Base-by-base conservation (phyloP, 768 basidiomycete species). In the Podaxis pistillaris region DNA sequence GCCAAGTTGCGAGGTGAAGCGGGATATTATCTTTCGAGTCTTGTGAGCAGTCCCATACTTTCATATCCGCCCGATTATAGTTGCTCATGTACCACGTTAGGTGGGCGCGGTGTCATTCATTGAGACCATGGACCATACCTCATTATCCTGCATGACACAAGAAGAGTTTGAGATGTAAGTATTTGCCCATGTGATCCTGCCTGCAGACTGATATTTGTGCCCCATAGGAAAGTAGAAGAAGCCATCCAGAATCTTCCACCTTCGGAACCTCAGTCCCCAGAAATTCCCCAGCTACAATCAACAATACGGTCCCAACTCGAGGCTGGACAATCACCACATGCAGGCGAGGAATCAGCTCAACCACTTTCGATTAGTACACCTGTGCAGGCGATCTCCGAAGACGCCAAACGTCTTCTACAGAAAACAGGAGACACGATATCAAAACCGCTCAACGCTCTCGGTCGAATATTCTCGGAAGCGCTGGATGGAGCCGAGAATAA, bases 81-180 rank as follows among this genome's bases (percentile, higher is more conserved):
- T 11, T 57, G 13, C 19, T 9, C 28, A 47, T 49, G 55, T 58
- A 26, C 11, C 37, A 19, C 3, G 4, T 7, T 65, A 98, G 94
- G 96, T 91, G 86, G 97, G 94, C 3, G 94, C 97, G 1, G 93
- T 98, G 38, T 92, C 93, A 1, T 99, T 98, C 72, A 95, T 99
- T 65, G 97, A 99, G 75, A 93, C 94, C 0, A 95, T 99, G 93
- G 97, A 98, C 72, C 92, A 96, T 63, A 90, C 94, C 0, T 91
- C 92, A 7, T 77, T 99, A 47, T 96, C 94, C n/a, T 89, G 92
- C 68, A 98, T 98, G 64, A 86, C 91, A 0, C 91, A 94, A 72
- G 90, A 91, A 49, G 94, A 98, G 65, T 99, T 99, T 63, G 97
- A 98, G 71, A 79, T 75, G 89, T 90, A 69, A 46, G 78, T 66